A percentile compares a stretch with the other conserved stretches of the same genome.
Evolutionary conservation across 2,329 filamentous ascomycete genomes (phyloP).

Genomic region (Ceratocystis cubensis): DNA sequence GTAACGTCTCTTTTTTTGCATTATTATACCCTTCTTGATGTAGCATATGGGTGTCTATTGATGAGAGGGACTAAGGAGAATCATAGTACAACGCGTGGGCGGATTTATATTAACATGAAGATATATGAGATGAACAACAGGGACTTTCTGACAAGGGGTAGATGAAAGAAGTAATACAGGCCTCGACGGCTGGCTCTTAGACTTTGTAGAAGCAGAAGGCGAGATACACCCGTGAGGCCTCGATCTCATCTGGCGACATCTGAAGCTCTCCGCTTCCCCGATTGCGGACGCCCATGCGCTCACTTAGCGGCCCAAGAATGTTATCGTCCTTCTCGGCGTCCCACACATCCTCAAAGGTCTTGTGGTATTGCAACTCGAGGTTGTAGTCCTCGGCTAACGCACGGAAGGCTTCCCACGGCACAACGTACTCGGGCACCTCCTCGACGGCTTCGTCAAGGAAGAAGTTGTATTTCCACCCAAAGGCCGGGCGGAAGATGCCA

Average conservation of each 20-base stretch:
- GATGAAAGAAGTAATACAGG: not conserved
- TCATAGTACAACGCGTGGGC: not conserved
- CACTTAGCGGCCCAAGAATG: conserved; percentile 69
- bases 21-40: conserved; percentile 10
- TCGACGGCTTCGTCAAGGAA: conserved; percentile 93
- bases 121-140: not conserved
- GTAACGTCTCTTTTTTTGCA: not conserved
- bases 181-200: conserved; percentile 29
- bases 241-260: conserved; percentile 77
- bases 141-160: not conserved
- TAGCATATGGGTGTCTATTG: not conserved
- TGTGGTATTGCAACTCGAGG: conserved; percentile 86
- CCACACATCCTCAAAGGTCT: conserved; percentile 84
- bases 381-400: conserved; percentile 94
- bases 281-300: conserved; percentile 87
- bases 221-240: conserved; percentile 82
- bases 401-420: conserved; percentile 95
- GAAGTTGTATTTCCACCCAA: conserved; percentile 97
- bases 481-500: conserved; percentile 85
- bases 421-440: conserved; percentile 91
- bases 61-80: not conserved
- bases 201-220: conserved; percentile 98
- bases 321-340: conserved; percentile 77
- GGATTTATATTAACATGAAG: not conserved
- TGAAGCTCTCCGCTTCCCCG: conserved; percentile 52